phyloP scores from a whole-genome alignment of 305 asterid genomes.

The Fraxinus latifolia region DNA sequence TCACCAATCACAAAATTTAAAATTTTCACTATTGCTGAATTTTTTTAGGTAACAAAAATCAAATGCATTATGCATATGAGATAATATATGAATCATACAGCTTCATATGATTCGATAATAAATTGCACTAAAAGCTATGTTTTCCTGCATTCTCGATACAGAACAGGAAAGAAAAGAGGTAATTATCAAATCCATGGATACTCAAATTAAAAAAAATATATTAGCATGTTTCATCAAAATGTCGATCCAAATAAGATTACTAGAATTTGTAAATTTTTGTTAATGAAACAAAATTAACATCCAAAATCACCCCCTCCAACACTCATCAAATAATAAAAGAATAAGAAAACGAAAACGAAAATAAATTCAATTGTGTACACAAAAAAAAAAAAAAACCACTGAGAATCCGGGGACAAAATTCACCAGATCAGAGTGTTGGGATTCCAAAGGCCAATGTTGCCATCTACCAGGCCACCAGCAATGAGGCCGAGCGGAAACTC shows the following conservation, averaged over 20 bases:
- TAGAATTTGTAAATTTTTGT: not conserved
- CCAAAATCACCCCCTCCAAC: slow-evolving; percentile 6
- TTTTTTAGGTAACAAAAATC: not conserved
- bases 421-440: slow-evolving; percentile 80
- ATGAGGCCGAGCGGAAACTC: slow-evolving; percentile 75
- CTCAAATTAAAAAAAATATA: not conserved
- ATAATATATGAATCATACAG: not conserved
- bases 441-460: slow-evolving; percentile 94
- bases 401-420: slow-evolving; percentile 19
- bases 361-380: slow-evolving; percentile 7
- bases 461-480: slow-evolving; percentile 97
- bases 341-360: not conserved
- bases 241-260: not conserved
- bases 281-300: not conserved
- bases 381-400: not conserved
- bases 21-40: not conserved
- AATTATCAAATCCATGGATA: not conserved
- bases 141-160: not conserved
- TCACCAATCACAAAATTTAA: not conserved
- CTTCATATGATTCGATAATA: not conserved
- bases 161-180: not conserved
- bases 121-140: not conserved
- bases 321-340: slow-evolving; percentile 12
- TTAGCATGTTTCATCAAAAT: not conserved
- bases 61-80: not conserved